Evolutionary conservation across 139 green algal genomes (phyloP), one percentile per base, ranked within the genome.

Genomic region (Limnomonas spitsbergensis): DNA sequence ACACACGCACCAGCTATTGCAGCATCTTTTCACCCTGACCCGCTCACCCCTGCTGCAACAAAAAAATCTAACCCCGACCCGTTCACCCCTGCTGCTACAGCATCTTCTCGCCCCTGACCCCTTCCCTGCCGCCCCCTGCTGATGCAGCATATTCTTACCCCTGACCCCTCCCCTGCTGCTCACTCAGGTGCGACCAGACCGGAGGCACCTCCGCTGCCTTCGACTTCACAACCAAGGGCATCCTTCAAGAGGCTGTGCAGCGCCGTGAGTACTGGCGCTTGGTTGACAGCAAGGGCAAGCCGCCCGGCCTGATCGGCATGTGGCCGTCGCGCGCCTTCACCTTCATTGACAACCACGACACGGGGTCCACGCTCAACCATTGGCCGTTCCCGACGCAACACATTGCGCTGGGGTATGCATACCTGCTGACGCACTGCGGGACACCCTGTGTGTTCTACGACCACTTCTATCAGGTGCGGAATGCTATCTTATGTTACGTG

Each of bases 191-290:
- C 69, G 94, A 99, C 82, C 69, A 76, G 31, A 98, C 94, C 1
- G 94, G 93, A 3, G 93, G 91, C 77, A 97, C 92, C 38, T 78
- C 88, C 1, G 91, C 92, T 4, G 94, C 94, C 32, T 99, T 99
- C 80, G 95, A 99, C 88, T 97, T 99, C 93, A 99, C 94, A 52
- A 97, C 91, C 77, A 99, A 98, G 84, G 96, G 93, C 66, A 93
- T 97, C 39, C 69, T 97, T 83, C 95, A 98, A 79, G 94, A 98
- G 78, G 96, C 95, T 2, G 89, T 98, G 77, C 75, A 77, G 7
- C 84, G 91, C 24, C 86, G 80, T 9, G 93, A 98, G 90, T 97
- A 97, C 86, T 98, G 95, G 94, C 90, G 96, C 6, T 38, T 77
- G 70, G 29, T 7, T 20, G 70, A 77, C 40, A 9, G 37, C 31